Evolutionary conservation across 257 asterid species (phyloP).

Genomic region (Lantana camara): DNA sequence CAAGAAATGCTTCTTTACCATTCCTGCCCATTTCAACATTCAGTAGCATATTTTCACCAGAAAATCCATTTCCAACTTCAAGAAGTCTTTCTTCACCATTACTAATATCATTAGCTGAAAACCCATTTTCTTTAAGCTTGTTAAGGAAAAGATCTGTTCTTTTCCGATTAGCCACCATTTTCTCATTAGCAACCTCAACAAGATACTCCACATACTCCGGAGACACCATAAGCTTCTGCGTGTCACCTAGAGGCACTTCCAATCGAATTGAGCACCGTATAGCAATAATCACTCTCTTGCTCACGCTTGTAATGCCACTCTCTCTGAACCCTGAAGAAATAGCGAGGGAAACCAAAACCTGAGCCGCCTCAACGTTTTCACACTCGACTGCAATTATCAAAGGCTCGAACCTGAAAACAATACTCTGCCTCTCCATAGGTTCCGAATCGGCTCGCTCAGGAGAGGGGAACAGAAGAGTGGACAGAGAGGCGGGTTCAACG

Average conservation of each 20-base stretch:
- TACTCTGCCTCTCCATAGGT: slow-evolving; percentile 23
- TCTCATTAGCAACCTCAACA: slow-evolving; percentile 76
- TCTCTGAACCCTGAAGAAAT: slow-evolving; percentile 89
- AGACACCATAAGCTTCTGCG: slow-evolving; percentile 60
- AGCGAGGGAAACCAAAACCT: slow-evolving; percentile 71
- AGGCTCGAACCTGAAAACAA: slow-evolving; percentile 88
- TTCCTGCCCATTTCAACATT: slow-evolving; percentile 28
- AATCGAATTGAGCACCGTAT: slow-evolving; percentile 83
- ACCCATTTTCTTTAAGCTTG: slow-evolving; percentile 57
- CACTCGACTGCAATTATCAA: slow-evolving; percentile 90
- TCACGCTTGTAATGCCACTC: slow-evolving; percentile 88
- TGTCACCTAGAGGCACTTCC: slow-evolving; percentile 86
- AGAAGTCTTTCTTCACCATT: slow-evolving; percentile 33
- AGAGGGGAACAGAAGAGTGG: slow-evolving; percentile 53
- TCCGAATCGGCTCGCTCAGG: neutral
- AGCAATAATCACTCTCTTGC: slow-evolving; percentile 77
- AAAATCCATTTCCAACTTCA: slow-evolving; percentile 29
- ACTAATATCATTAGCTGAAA: slow-evolving; percentile 27
- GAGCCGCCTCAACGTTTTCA: slow-evolving; percentile 65
- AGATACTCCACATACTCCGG: slow-evolving; percentile 72
- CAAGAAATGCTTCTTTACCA: slow-evolving; percentile 31
- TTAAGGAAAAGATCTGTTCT: slow-evolving; percentile 61
- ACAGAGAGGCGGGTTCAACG: slow-evolving; percentile 46
- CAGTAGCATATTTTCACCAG: slow-evolving; percentile 22
- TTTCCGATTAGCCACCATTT: slow-evolving; percentile 77